phyloP scores from a whole-genome alignment of 1,284 basidiomycete species.

The Somion occarium region DNA sequence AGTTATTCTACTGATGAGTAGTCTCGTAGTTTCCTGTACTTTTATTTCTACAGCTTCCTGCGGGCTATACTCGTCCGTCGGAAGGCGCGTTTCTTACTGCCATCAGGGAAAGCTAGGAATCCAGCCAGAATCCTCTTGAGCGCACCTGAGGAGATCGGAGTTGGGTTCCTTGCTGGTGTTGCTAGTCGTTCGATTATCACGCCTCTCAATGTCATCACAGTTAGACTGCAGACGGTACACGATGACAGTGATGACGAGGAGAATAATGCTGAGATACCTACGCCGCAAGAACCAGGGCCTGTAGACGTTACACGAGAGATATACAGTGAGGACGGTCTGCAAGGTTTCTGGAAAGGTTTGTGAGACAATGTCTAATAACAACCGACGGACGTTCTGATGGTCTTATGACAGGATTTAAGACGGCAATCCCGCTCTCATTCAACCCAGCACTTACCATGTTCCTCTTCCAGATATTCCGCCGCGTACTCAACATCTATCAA shows the following conservation, averaged over 20 bases:
- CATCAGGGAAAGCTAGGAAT: constrained; percentile 5
- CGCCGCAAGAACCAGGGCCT: neutral
- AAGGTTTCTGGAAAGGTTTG: constrained; percentile 52
- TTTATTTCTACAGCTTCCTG: constrained; percentile 30
- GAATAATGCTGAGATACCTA: constrained; percentile 9
- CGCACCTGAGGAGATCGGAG: constrained; percentile 41
- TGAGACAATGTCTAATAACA: constrained; percentile 5
- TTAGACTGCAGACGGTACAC: constrained; percentile 41
- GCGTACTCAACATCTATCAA: constrained; percentile 25
- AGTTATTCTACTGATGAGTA: neutral
- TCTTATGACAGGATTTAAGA: constrained; percentile 40
- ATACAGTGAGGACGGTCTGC: constrained; percentile 41
- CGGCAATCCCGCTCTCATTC: constrained; percentile 43
- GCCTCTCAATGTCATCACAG: constrained; percentile 47
- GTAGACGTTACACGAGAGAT: constrained; percentile 23
- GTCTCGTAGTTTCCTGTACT: constrained; percentile 37
- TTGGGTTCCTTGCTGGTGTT: constrained; percentile 51
- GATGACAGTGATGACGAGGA: constrained; percentile 25
- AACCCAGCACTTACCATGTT: constrained; percentile 53
- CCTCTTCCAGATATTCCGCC: constrained; percentile 47
- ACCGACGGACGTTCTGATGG: neutral
- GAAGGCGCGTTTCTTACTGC: constrained; percentile 8
- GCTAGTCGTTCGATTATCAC: constrained; percentile 49
- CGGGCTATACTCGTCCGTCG: constrained; percentile 23
- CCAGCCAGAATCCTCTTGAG: constrained; percentile 18